These are phyloP conservation scores for Penicillium silybi DNA, from an alignment of 495 filamentous ascomycete species.

Conservation along the genomic window DNA sequence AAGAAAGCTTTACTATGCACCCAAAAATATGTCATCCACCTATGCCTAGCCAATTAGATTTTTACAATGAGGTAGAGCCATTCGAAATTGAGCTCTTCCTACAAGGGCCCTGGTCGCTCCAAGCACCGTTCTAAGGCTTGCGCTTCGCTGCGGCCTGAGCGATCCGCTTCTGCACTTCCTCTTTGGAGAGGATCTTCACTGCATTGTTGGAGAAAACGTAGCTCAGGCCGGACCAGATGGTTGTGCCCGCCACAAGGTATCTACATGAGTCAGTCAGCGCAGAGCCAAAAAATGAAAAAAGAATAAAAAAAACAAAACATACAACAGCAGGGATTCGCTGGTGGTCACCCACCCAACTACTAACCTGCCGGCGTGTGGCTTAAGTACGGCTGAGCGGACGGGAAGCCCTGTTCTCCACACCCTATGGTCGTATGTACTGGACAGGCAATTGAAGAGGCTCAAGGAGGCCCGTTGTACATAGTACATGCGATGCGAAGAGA, in stretches of 20 bases:
- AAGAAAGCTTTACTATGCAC: too few relatives aligned
- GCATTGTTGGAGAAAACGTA: constrained; percentile 80
- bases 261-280: constrained; percentile 15
- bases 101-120: background rate
- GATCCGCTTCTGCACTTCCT: constrained; percentile 39
- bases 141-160: constrained; percentile 29
- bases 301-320: constrained; percentile 23
- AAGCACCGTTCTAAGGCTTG: constrained; percentile 6
- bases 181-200: constrained; percentile 68
- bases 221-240: constrained; percentile 78
- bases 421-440: constrained; percentile 46
- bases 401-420: constrained; percentile 49
- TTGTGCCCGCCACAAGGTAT: constrained; percentile 73
- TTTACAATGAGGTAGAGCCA: background rate
- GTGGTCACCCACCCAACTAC: constrained; percentile 51
- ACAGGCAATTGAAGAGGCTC: background rate
- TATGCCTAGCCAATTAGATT: background rate
- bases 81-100: background rate
- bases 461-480: constrained; percentile 1
- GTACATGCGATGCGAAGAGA: background rate
- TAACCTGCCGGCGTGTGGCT: constrained; percentile 48
- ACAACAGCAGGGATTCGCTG: constrained; percentile 48
- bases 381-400: constrained; percentile 48
- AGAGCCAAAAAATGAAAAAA: constrained; percentile 3
- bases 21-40: too few relatives aligned